Percentiles rank a stretch among this genome's conserved stretches.
Conservation (phyloP, 768 basidiomycete species). For the Russula vinacea region DNA sequence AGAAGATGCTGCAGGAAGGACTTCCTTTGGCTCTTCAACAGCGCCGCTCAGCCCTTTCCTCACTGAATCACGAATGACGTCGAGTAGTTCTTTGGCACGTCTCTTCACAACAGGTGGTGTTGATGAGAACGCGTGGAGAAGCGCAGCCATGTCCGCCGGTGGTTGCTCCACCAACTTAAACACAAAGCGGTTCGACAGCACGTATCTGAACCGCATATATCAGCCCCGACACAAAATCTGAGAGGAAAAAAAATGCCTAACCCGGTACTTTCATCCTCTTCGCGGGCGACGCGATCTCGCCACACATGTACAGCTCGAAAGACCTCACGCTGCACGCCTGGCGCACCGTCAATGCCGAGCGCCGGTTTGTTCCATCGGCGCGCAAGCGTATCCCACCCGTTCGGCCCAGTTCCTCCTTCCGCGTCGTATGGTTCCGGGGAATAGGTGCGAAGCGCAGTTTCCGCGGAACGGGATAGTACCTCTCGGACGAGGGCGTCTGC, state of each 20-base stretch:
- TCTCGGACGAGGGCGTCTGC: constrained; percentile 49
- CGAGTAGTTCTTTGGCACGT: constrained; percentile 60
- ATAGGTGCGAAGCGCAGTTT: constrained; percentile 72
- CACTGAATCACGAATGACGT: constrained; percentile 54
- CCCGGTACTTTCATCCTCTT: constrained; percentile 84
- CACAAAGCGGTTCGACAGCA: constrained; percentile 70
- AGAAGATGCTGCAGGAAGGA: background rate
- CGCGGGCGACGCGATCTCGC: constrained; percentile 74
- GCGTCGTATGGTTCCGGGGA: constrained; percentile 67
- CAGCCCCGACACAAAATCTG: background rate
- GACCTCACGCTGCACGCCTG: constrained; percentile 53
- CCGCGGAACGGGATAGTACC: constrained; percentile 68
- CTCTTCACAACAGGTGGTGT: constrained; percentile 63
- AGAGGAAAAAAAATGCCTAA: constrained; percentile 37
- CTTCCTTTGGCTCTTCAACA: background rate
- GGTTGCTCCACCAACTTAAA: constrained; percentile 70
- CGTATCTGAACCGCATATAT: constrained; percentile 47
- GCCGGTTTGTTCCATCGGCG: constrained; percentile 77
- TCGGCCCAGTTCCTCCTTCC: constrained; percentile 57
- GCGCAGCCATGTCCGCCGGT: constrained; percentile 60
- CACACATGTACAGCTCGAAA: constrained; percentile 75
- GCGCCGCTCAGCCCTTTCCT: constrained; percentile 31
- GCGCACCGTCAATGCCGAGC: constrained; percentile 41
- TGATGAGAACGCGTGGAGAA: constrained; percentile 57
- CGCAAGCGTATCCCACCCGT: constrained; percentile 75